Base-by-base conservation (phyloP, 2,329 filamentous ascomycete species). In the Colletotrichum sp. region DNA sequence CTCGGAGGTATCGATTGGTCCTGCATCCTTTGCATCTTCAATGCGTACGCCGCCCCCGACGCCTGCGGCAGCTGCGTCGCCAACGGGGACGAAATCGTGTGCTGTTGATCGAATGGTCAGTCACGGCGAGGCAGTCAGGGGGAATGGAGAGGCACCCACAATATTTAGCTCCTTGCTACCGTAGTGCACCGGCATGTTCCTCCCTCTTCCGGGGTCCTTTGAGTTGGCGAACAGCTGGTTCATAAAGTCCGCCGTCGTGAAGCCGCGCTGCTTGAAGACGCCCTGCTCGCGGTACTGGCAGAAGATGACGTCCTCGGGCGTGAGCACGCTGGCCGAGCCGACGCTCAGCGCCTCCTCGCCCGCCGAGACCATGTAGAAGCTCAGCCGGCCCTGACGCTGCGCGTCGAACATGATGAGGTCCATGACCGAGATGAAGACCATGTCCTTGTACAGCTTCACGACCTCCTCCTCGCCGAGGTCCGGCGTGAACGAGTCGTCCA, bases 171-270 rank as follows among this genome's bases (percentile, higher is more conserved):
- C 92, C 73, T 89, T 91, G 83, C 94, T 96, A 62, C 96, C 96
- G 81, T 98, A 99, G 85, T 99, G 97, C 16, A 98, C 95, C 1
- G 97, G 97, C 97, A 99, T 99, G 81, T 98, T 98, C 77, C 96
- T 92, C 2, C 96, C 97, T 75, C 89, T 90, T 2, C 96, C 96
- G 1, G 89, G 84, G 80, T 99, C 97, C 77, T 95, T 91, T 70
- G 88, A 90, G 82, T 98, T 98, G 24, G 96, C 92, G 85, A 98
- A 98, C 10, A 99, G 86, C 83, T 99, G 97, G 79, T 92, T 94
- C 97, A 99, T 98, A 81, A 98, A 98, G 75, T 98, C 92, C 63
- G 93, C 92, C 61, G 97, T 89, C 0, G 92, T 94, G 83, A 96
- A 98, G 4, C 97, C 97, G 48, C 97, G 92, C 84, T 98, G 94